Conservation (phyloP, 257 asterid genomes). For the Datura wrightii region DNA sequence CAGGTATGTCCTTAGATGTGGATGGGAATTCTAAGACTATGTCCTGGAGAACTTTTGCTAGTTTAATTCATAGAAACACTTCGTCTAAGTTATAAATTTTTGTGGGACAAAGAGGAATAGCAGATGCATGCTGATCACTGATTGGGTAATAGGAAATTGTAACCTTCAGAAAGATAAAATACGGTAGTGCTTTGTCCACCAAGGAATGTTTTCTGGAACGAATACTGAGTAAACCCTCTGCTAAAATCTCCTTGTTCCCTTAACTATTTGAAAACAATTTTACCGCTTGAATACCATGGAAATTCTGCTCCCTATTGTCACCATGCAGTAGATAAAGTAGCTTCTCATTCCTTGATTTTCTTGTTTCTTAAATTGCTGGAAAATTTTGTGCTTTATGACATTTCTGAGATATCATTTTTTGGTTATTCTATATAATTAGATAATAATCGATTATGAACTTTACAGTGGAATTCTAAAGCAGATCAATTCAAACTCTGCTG, state of each 20-base stretch:
- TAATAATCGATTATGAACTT: constrained; percentile 1
- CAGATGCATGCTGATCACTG: background rate
- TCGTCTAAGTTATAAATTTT: background rate
- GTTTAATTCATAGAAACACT: background rate
- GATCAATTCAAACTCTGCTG: constrained; percentile 64
- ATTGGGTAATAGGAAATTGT: background rate
- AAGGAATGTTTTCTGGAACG: background rate
- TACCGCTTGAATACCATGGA: background rate
- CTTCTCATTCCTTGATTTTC: background rate
- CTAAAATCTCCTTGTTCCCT: background rate
- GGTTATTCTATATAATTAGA: constrained; percentile 11
- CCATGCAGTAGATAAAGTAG: background rate
- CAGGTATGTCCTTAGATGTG: constrained; percentile 51
- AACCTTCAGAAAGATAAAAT: background rate
- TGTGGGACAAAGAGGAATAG: background rate
- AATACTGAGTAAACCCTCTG: background rate
- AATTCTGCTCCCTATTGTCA: background rate
- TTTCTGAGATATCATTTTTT: background rate
- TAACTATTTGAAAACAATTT: background rate
- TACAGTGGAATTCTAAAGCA: constrained; percentile 89
- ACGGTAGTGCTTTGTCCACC: background rate
- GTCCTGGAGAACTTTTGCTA: background rate
- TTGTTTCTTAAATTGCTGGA: constrained; percentile 19
- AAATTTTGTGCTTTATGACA: background rate
- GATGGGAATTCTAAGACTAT: background rate